A percentile compares a stretch with the other conserved stretches of the same genome.
phyloP scores from a whole-genome alignment of 2,329 filamentous ascomycete genomes.

The Stagonosporopsis rhizophila region DNA sequence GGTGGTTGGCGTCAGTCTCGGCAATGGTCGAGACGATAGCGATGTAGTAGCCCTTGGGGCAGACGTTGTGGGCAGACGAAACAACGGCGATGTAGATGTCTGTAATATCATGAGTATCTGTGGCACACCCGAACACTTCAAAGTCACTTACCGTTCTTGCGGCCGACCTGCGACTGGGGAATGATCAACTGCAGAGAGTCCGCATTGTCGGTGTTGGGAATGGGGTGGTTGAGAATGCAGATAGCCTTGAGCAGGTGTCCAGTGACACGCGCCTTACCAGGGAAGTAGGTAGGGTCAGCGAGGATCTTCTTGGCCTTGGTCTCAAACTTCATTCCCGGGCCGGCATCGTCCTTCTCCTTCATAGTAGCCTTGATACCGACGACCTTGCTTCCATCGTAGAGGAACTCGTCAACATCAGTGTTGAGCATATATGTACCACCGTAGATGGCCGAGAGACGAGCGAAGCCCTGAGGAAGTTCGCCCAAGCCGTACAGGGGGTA shows the following conservation, averaged over 20 bases:
- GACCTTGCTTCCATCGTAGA: slow-evolving; percentile 86
- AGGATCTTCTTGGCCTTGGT: slow-evolving; percentile 97
- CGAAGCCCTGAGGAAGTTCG: slow-evolving; percentile 97
- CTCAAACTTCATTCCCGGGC: slow-evolving; percentile 84
- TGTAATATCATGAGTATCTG: slow-evolving; percentile 47
- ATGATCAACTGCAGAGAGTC: slow-evolving; percentile 97
- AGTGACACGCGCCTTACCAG: slow-evolving; percentile 82
- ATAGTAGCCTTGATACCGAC: slow-evolving; percentile 97
- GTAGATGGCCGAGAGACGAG: slow-evolving; percentile 96
- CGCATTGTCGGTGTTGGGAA: slow-evolving; percentile 84
- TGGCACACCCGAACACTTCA: not conserved
- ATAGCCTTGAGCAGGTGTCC: slow-evolving; percentile 95
- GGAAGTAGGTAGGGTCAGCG: slow-evolving; percentile 96
- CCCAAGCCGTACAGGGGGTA: slow-evolving; percentile 97
- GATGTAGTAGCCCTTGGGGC: slow-evolving; percentile 98
- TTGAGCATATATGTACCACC: slow-evolving; percentile 99
- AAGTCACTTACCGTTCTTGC: slow-evolving; percentile 82
- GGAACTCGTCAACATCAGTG: slow-evolving; percentile 87
- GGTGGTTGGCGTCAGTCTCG: slow-evolving; percentile 89
- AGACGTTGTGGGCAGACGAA: slow-evolving; percentile 95
- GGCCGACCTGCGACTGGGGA: slow-evolving; percentile 94
- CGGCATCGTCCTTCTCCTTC: slow-evolving; percentile 79
- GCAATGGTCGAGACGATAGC: slow-evolving; percentile 98
- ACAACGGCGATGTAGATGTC: slow-evolving; percentile 98
- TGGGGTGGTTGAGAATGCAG: slow-evolving; percentile 94